Evolutionary conservation across 106 monocot genomes (phyloP).

Genomic region (Posidonia australis): DNA sequence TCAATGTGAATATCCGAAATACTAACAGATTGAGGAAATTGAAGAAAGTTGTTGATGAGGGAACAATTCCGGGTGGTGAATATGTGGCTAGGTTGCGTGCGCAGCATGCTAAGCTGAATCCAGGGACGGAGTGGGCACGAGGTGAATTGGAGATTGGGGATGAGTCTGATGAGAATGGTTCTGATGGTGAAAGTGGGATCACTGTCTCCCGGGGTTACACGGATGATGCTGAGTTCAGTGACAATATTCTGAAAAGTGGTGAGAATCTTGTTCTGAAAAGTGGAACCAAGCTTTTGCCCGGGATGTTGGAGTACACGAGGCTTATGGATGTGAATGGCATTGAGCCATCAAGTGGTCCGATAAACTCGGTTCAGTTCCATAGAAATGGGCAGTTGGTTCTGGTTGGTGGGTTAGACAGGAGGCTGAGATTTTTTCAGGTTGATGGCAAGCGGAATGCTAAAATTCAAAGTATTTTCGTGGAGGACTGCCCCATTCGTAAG

Average conservation of each 20-base stretch:
- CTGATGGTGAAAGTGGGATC: conserved; percentile 33
- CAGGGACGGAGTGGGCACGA: conserved; percentile 63
- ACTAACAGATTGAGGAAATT: conserved; percentile 58
- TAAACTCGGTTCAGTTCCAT: conserved; percentile 84
- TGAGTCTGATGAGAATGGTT: conserved; percentile 22
- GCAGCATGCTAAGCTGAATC: conserved; percentile 67
- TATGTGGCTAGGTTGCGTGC: conserved; percentile 55
- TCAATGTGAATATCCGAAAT: conserved; percentile 39
- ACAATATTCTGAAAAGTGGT: conserved; percentile 43
- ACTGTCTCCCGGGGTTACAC: conserved; percentile 25
- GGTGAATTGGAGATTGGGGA: background rate
- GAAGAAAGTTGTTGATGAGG: conserved; percentile 41
- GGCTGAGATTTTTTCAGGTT: conserved; percentile 73
- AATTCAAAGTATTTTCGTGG: conserved; percentile 61
- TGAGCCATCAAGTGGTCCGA: conserved; percentile 51
- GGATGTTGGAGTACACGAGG: conserved; percentile 58
- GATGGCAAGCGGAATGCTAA: conserved; percentile 79
- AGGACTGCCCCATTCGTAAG: conserved; percentile 68
- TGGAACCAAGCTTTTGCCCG: conserved; percentile 49
- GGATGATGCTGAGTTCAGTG: conserved; percentile 1
- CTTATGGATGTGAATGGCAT: conserved; percentile 60
- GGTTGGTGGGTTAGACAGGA: conserved; percentile 42
- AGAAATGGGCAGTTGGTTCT: conserved; percentile 70
- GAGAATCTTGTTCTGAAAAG: conserved; percentile 46
- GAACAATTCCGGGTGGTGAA: conserved; percentile 44